Evolutionary conservation across 2,329 filamentous ascomycete species (phyloP).

Genomic region (Fusarium luffae): DNA sequence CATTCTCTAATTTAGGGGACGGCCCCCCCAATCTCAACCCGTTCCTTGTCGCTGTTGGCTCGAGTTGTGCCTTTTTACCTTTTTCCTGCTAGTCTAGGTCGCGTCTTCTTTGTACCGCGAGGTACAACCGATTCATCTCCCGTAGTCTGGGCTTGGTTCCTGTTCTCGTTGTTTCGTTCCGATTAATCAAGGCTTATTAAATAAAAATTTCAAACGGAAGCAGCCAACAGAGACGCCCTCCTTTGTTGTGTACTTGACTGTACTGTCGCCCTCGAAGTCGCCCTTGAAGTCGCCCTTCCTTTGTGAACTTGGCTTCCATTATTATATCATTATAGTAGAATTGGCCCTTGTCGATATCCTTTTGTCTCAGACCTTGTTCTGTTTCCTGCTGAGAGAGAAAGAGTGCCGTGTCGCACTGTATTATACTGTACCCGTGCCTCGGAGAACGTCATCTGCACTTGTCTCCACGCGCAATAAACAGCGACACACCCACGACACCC

Average conservation of each 20-base stretch:
- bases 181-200: slow-evolving; percentile 36
- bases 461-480: slow-evolving; percentile 34
- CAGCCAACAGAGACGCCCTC: not conserved
- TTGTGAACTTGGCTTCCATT: slow-evolving; percentile 16
- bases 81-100: not conserved
- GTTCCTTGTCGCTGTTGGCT: slow-evolving; percentile 42
- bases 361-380: slow-evolving; percentile 37
- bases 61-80: slow-evolving; percentile 17
- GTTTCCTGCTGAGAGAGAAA: not conserved
- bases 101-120: slow-evolving; percentile 9
- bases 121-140: slow-evolving; percentile 19
- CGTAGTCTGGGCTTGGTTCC: slow-evolving; percentile 6
- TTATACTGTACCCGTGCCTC: slow-evolving; percentile 27
- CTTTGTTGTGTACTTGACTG: not conserved
- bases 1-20: slow-evolving; percentile 43
- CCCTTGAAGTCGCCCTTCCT: slow-evolving; percentile 11
- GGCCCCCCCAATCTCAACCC: slow-evolving; percentile 35
- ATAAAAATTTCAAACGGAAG: slow-evolving; percentile 6
- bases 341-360: slow-evolving; percentile 25
- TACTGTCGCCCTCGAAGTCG: slow-evolving; percentile 13
- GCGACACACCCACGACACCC: slow-evolving; percentile 17
- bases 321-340: not conserved
- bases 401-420: not conserved
- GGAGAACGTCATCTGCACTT: slow-evolving; percentile 46
- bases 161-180: slow-evolving; percentile 29